Evolutionary conservation across 2,329 filamentous ascomycete genomes (phyloP).

Genomic region (Pseudogymnoascus sp.): DNA sequence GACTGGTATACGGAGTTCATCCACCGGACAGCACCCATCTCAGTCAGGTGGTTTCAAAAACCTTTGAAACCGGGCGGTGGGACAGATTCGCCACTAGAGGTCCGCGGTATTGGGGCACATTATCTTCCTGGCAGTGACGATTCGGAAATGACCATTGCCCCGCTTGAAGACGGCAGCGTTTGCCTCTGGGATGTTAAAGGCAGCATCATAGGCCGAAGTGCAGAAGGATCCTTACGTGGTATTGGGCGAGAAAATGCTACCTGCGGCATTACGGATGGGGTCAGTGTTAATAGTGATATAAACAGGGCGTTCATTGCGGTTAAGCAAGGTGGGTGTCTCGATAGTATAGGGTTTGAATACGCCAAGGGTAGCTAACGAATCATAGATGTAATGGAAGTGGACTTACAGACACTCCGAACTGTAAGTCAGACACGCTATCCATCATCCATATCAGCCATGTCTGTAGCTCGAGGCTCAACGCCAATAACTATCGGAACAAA

Average conservation of each 20-base stretch:
- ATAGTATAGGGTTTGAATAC: background rate
- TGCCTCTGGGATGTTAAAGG: constrained; percentile 76
- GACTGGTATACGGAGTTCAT: constrained; percentile 89
- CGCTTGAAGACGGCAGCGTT: constrained; percentile 81
- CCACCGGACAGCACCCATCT: constrained; percentile 68
- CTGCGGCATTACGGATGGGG: constrained; percentile 68
- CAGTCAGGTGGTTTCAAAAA: constrained; percentile 68
- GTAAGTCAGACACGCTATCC: constrained; percentile 66
- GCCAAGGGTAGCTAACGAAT: constrained; percentile 17
- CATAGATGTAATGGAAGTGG: constrained; percentile 66
- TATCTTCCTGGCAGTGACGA: constrained; percentile 46
- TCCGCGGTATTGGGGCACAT: constrained; percentile 65
- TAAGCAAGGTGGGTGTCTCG: constrained; percentile 49
- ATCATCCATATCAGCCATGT: constrained; percentile 77
- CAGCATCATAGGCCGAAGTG: constrained; percentile 57
- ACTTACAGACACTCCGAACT: constrained; percentile 64
- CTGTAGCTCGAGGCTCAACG: constrained; percentile 54
- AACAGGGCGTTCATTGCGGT: constrained; percentile 74
- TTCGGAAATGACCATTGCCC: constrained; percentile 58
- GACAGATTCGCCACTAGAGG: constrained; percentile 49
- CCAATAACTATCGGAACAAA: constrained; percentile 82
- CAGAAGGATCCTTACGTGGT: constrained; percentile 59
- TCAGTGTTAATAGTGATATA: constrained; percentile 64
- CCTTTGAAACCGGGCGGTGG: constrained; percentile 40
- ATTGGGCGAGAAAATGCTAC: constrained; percentile 42